phyloP scores from a whole-genome alignment of 352 stramenopile genomes.

The Phytophthora tubulina region DNA sequence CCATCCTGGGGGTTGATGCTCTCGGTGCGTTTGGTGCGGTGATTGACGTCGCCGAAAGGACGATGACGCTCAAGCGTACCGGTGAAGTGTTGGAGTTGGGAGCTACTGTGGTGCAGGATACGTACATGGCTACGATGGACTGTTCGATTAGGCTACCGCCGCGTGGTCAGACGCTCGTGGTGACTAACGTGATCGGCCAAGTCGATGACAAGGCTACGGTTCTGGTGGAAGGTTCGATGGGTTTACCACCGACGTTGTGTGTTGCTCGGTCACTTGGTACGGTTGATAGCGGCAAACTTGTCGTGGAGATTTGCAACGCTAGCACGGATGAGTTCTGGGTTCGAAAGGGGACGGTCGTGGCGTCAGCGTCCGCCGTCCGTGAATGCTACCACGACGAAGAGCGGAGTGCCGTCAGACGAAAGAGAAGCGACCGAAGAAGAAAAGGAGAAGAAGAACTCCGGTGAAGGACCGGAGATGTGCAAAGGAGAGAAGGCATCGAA shows the following conservation, averaged over 20 bases:
- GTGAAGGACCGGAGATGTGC: not conserved
- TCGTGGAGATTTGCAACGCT: constrained; percentile 11
- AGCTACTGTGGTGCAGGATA: not conserved
- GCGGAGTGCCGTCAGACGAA: fast-evolving
- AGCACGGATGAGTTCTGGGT: constrained; percentile 13
- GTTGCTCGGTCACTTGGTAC: constrained; percentile 6
- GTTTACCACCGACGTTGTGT: not conserved
- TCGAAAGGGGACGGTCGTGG: not conserved
- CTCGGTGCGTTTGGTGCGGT: constrained; percentile 6
- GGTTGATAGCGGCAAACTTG: not conserved
- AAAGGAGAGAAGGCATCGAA: not conserved
- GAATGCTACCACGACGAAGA: not conserved
- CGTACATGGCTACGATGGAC: not conserved
- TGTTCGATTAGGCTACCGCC: not conserved
- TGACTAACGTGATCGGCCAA: not conserved
- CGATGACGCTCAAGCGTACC: not conserved
- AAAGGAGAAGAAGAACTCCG: no score
- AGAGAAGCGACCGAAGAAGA: no score
- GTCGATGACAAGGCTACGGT: not conserved
- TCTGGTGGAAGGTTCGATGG: not conserved
- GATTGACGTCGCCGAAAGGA: constrained; percentile 9
- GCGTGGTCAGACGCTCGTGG: not conserved
- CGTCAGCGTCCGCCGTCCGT: not conserved
- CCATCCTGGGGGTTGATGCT: constrained; percentile 13
- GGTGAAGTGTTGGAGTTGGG: constrained; percentile 3